Percentiles rank a stretch among this genome's conserved stretches.
Conservation (phyloP, 805 yeast species). For the Jamesozyma jinghongensis region DNA sequence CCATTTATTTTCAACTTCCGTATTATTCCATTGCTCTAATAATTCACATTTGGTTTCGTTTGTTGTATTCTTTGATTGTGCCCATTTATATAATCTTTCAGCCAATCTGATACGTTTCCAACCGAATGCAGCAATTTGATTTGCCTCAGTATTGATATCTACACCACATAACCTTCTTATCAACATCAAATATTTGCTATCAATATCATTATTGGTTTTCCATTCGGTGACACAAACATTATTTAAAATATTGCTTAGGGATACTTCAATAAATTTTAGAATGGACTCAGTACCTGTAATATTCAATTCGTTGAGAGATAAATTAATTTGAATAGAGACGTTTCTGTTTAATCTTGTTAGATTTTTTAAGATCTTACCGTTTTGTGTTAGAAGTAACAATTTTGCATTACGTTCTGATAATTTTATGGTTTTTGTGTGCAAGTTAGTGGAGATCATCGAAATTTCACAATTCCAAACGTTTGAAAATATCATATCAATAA, state of each 20-base stretch:
- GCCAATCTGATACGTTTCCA: constrained; percentile 20
- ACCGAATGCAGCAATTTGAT: constrained; percentile 24
- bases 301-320: constrained; percentile 6
- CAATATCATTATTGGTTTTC: neutral
- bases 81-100: constrained; percentile 21
- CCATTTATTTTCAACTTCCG: constrained; percentile 5
- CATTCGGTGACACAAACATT: constrained; percentile 12
- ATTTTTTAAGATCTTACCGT: constrained; percentile 28
- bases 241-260: constrained; percentile 21
- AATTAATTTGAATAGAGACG: constrained; percentile 6
- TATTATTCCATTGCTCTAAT: constrained; percentile 1
- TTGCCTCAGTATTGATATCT: constrained; percentile 4
- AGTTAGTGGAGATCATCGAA: neutral
- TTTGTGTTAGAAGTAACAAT: constrained; percentile 23
- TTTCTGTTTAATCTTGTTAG: constrained; percentile 21
- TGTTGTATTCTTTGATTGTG: constrained; percentile 3
- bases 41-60: neutral
- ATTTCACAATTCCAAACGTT: constrained; percentile 17
- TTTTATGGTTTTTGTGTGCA: constrained; percentile 3
- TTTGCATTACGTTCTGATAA: constrained; percentile 4
- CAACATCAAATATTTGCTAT: neutral
- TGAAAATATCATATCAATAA: constrained; percentile 11
- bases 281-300: constrained; percentile 12
- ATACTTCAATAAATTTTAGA: constrained; percentile 25
- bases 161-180: constrained; percentile 8